A percentile compares a stretch with the other conserved stretches of the same genome.
These are phyloP conservation scores for Ascochyta rabiei DNA, from an alignment of 2,329 filamentous ascomycete genomes.

Conservation along the genomic window DNA sequence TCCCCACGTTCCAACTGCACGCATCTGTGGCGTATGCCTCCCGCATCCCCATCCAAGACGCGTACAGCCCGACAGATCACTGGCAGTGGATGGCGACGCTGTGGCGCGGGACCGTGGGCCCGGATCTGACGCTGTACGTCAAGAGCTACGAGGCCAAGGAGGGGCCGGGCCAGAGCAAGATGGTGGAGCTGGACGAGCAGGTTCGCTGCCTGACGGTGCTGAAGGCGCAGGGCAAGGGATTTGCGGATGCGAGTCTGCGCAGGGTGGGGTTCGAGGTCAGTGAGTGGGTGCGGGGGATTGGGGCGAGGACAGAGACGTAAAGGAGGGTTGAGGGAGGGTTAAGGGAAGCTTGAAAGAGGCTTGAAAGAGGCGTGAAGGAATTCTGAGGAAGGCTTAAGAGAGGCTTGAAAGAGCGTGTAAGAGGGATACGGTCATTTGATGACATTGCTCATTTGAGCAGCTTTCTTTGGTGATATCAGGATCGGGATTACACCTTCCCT, in stretches of 20 bases:
- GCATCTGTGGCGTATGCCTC: conserved; percentile 77
- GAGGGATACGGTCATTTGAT: too few species aligned
- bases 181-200: conserved; percentile 51
- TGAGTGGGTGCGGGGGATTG: conserved; percentile 68
- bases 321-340: neutral
- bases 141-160: conserved; percentile 43
- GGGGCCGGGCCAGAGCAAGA: conserved; percentile 41
- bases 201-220: conserved; percentile 49
- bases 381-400: too few species aligned
- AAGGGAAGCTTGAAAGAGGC: too few species aligned
- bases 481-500: too few species aligned
- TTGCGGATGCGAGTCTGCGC: conserved; percentile 63
- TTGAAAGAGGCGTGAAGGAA: too few species aligned
- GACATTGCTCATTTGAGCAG: too few species aligned
- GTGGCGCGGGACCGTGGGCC: conserved; percentile 84
- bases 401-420: too few species aligned
- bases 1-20: conserved; percentile 81
- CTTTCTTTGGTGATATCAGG: too few species aligned
- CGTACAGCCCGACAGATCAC: conserved; percentile 83
- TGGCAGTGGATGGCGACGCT: conserved; percentile 98
- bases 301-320: too few species aligned
- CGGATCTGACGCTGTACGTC: conserved; percentile 79
- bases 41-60: conserved; percentile 74
- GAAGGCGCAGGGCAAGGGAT: conserved; percentile 38
- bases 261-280: conserved; percentile 85